Percentiles rank a stretch among this genome's conserved stretches.
phyloP scores from a whole-genome alignment of 129 eudicot genomes.

The Kitagawia praeruptora region DNA sequence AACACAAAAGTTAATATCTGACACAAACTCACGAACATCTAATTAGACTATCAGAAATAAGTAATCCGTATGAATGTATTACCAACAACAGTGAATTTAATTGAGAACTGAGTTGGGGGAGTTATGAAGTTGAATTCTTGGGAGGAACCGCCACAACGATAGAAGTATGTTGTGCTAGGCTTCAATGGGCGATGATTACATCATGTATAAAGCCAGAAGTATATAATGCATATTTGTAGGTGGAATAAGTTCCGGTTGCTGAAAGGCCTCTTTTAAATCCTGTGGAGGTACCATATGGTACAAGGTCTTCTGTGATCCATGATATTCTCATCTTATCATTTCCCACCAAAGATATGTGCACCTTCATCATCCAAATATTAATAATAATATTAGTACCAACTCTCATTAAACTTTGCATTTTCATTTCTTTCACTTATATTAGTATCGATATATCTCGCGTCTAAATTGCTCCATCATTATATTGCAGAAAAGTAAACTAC shows the following conservation, averaged over 20 bases:
- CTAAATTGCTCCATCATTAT: neutral
- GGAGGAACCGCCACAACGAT: conserved; percentile 32
- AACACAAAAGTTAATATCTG: neutral
- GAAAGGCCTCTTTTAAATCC: conserved; percentile 17
- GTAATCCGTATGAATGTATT: conserved; percentile 18
- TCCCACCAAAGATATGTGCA: conserved; percentile 42
- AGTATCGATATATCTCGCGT: neutral
- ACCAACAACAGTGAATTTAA: conserved; percentile 42
- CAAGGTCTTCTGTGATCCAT: conserved; percentile 24
- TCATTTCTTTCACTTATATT: neutral
- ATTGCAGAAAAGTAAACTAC: neutral
- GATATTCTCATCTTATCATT: conserved; percentile 35
- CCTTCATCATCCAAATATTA: conserved; percentile 15
- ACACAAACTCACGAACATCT: neutral
- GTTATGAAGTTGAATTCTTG: conserved; percentile 34
- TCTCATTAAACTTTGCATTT: neutral
- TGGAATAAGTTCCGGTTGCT: conserved; percentile 27
- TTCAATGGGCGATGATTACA: conserved; percentile 35
- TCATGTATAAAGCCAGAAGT: conserved; percentile 34
- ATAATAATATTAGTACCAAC: neutral
- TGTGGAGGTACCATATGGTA: conserved; percentile 23
- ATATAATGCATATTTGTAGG: conserved; percentile 28
- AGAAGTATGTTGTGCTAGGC: conserved; percentile 35
- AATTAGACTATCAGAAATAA: neutral
- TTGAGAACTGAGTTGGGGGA: conserved; percentile 39